Percentiles rank a stretch among this genome's conserved stretches.
Conservation (phyloP, 306 rosid genomes). For the Begonia masoniana region DNA sequence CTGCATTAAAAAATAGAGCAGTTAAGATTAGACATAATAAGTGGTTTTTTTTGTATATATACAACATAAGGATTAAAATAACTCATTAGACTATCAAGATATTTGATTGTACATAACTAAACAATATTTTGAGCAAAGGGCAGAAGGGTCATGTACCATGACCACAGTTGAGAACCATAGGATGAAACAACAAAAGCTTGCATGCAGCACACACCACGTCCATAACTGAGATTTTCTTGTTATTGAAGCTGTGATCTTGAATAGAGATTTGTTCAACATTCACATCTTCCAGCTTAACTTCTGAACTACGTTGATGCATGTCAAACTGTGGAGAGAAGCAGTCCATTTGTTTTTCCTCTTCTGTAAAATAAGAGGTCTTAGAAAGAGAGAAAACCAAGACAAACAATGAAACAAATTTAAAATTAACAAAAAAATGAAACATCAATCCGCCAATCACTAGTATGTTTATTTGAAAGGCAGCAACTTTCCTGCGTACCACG, state of each 20-base stretch:
- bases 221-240: slow-evolving; percentile 27
- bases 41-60: no score
- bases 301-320: slow-evolving; percentile 25
- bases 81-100: no score
- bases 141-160: slow-evolving; percentile 37
- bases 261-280: slow-evolving; percentile 11
- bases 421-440: no score
- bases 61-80: no score
- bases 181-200: slow-evolving; percentile 55
- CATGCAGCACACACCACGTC: slow-evolving; percentile 58
- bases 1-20: slow-evolving; percentile 21
- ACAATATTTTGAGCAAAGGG: not conserved
- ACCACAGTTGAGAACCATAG: slow-evolving; percentile 80
- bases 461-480: no score
- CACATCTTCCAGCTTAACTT: slow-evolving; percentile 17
- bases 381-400: no score
- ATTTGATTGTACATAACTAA: no score
- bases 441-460: no score
- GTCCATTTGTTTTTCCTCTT: slow-evolving; percentile 37
- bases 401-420: no score
- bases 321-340: slow-evolving; percentile 57
- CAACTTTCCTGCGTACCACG: no score
- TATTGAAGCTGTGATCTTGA: slow-evolving; percentile 1
- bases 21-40: no score
- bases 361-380: slow-evolving; percentile 23